Conservation (phyloP, 2,329 filamentous ascomycete species). For the Colletotrichum cereale region DNA sequence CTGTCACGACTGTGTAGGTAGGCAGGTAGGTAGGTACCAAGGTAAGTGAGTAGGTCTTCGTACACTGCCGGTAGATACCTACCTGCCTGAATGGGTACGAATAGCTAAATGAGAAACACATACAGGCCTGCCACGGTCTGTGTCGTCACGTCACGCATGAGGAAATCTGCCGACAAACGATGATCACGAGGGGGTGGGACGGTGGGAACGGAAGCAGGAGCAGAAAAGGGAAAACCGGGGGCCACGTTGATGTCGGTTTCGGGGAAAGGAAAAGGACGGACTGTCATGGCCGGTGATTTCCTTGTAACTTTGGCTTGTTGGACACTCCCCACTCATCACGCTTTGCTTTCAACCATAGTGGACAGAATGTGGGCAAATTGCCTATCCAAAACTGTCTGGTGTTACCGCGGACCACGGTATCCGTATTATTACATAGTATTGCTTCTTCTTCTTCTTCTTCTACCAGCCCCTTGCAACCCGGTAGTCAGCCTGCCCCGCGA, state of each 20-base stretch:
- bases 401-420: not conserved
- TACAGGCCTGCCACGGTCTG: constrained; percentile 1
- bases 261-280: not conserved
- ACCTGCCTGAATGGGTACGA: too few relatives aligned
- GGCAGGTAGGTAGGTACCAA: too few relatives aligned
- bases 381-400: not conserved
- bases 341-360: not conserved
- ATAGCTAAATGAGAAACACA: not conserved
- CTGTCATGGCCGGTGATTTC: not conserved
- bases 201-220: not conserved
- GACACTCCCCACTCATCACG: not conserved
- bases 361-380: not conserved
- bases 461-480: too few relatives aligned
- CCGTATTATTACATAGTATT: not conserved
- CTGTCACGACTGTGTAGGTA: too few relatives aligned
- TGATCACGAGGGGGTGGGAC: not conserved
- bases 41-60: too few relatives aligned
- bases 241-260: not conserved
- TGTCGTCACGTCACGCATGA: constrained; percentile 29
- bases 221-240: not conserved
- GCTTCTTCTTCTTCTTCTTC: not conserved
- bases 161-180: not conserved
- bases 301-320: not conserved
- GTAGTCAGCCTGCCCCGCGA: not conserved
- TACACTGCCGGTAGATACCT: too few relatives aligned